Base-by-base conservation (phyloP, 495 filamentous ascomycete genomes). In the Saxophila tyrrhenica region DNA sequence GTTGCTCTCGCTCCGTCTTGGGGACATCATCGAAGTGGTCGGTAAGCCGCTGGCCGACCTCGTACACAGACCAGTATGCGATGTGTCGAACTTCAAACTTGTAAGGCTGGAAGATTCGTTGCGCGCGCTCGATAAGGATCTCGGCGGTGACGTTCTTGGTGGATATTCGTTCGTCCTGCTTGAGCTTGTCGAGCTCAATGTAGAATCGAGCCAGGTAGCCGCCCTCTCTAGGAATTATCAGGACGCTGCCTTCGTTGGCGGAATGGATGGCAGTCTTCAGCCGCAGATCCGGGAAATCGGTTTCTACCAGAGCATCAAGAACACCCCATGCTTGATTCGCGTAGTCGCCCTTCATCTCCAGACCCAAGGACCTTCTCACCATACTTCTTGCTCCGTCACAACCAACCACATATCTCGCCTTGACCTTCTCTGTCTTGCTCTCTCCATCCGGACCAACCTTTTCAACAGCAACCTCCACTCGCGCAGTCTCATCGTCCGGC, bases 291-390 rank as follows among this genome's bases (percentile, higher is more conserved):
- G 87, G 89, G 68, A 91, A 95, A 60, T 82, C 69, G 0, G 88
- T 91, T 3, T 70, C 73, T 3, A 85, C 82, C 29, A 84, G 78
- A 55, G 87, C 74, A 56, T 95, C 89, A 81, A 92, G 84, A 15
- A 94, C 88, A 55, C 89, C 88, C 83, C 83, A 87, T 45, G 85
- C 76, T 25, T 81, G 73, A 65, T 91, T 85, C 29, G 73, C 82
- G 60, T 74, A 82, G 62, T 94, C 86, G 17, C 87, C 87, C 2
- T 84, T 59, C 81, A 94, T 84, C 39, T 74, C 73, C 63, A 78
- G 80, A 2, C 83, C 84, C 20, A 94, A 76, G 0, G 78, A 75
- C 57, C 74, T 77, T 39, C 87, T 78, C 21, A 89, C 73, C 32
- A 69, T 67, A 62, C 81, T 86, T 63, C 89, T 83, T 25, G 87